These are phyloP conservation scores for Vinca minor DNA, from an alignment of 257 asterid species.

Conservation along the genomic window DNA sequence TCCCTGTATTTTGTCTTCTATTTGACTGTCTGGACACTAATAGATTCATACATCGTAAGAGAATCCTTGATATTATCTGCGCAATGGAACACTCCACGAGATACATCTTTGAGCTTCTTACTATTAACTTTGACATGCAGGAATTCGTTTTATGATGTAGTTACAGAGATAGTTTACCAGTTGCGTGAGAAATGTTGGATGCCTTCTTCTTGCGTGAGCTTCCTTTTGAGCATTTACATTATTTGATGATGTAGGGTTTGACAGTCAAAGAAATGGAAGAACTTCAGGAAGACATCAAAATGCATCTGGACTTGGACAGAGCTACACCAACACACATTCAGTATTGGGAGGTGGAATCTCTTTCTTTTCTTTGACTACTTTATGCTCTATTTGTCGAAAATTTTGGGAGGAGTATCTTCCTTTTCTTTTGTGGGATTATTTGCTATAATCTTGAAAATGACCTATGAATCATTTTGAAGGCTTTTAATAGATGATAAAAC, in stretches of 20 bases:
- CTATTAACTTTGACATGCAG: too few relatives aligned
- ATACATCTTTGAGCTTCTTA: background rate
- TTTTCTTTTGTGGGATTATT: background rate
- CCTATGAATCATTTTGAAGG: slow-evolving; percentile 1
- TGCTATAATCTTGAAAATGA: background rate
- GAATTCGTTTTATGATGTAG: background rate
- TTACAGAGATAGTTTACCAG: background rate
- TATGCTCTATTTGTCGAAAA: slow-evolving; percentile 5
- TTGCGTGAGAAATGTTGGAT: background rate
- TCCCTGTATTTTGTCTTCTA: background rate
- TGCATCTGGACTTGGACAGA: slow-evolving; percentile 87
- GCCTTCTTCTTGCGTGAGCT: background rate
- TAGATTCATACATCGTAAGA: background rate
- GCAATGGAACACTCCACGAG: background rate
- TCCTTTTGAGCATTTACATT: slow-evolving; percentile 2
- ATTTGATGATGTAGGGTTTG: slow-evolving; percentile 48
- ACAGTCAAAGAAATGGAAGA: slow-evolving; percentile 86
- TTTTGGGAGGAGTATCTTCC: slow-evolving; percentile 52
- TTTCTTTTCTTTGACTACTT: background rate
- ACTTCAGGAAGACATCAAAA: slow-evolving; percentile 80
- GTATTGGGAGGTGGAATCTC: slow-evolving; percentile 72
- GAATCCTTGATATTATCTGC: background rate
- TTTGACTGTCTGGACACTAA: slow-evolving; percentile 4
- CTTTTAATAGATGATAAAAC: background rate
- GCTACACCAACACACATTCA: slow-evolving; percentile 68